Evolutionary conservation across 768 basidiomycete species (phyloP), one percentile per base, ranked within the genome.

Genomic region (Lyophyllum semitale): DNA sequence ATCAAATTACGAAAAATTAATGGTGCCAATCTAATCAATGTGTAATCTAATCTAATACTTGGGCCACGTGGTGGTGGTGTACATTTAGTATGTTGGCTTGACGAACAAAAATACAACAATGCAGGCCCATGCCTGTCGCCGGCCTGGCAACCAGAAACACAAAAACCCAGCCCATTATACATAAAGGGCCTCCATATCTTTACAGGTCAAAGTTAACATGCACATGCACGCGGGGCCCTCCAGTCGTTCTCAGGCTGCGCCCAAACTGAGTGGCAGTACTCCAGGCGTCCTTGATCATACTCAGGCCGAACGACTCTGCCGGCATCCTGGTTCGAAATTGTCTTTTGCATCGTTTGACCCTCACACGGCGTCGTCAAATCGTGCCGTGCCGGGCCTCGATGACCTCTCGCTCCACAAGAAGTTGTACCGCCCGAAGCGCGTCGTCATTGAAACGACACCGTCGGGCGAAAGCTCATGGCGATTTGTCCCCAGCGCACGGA

Each of bases 341-440:
- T 79, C 75, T 4, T 93, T 93, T 62, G 88, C 91, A 9, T 79
- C 78, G n/a, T 91, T 89, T 55, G 83, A 92, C 64, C 87, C 89
- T 4, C 77, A 76, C 49, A 79, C 84, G 23, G 91, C 88, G 0
- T 73, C 78, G n/a, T 69, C 73, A 13, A 52, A 65, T 20, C 59
- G 67, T 4, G 74, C 70, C 32, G 62, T 72, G 2, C 66, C 74
- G 17, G 73, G 74, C 52, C 25, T 75, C 18, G 73, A 66, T 29
- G 80, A 72, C 46, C 72, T 78, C 46, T 79, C 74, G 23, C 64
- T 77, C 11, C 72, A 77, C 33, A 76, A 78, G n/a, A 77, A 79
- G 35, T 71, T 76, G 0, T 76, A 76, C 45, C 75, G 82, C 5
- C 83, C 87, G 1, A 88, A 85, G 67, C 88, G 91, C 49, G 75